Percentiles rank a stretch among this genome's conserved stretches.
These are phyloP conservation scores for Podaxis carcinomalis DNA, from an alignment of 768 basidiomycete species.

Conservation along the genomic window DNA sequence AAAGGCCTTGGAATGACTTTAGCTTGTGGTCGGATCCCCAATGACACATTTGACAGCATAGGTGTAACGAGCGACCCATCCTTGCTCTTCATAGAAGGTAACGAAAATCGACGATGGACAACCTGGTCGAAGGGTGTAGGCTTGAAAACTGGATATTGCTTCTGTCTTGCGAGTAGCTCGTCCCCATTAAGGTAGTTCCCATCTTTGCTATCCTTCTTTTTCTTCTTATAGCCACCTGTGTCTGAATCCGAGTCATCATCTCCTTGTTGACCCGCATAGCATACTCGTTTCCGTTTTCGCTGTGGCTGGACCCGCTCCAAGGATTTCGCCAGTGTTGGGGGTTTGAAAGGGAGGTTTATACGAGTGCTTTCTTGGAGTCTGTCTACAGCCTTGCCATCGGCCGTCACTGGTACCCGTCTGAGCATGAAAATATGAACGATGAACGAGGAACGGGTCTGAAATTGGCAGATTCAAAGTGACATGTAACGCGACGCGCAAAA, in stretches of 20 bases:
- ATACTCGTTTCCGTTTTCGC: conserved; percentile 85
- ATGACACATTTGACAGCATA: conserved; percentile 60
- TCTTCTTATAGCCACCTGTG: conserved; percentile 53
- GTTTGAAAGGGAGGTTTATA: conserved; percentile 78
- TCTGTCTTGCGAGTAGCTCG: conserved; percentile 57
- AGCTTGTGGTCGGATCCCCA: conserved; percentile 81
- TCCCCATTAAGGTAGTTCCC: conserved; percentile 56
- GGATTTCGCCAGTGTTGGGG: conserved; percentile 46
- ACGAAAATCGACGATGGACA: conserved; percentile 61
- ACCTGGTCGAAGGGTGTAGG: conserved; percentile 71
- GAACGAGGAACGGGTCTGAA: not conserved
- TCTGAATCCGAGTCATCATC: conserved; percentile 56
- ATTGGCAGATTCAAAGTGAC: not conserved
- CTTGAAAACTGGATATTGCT: conserved; percentile 74
- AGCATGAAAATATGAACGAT: conserved; percentile 44
- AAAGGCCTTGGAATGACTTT: conserved; percentile 85
- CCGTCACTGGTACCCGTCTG: conserved; percentile 61
- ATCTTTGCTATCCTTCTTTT: conserved; percentile 53
- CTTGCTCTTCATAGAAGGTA: conserved; percentile 76
- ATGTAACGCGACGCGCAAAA: conserved; percentile 12
- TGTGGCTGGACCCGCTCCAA: conserved; percentile 56
- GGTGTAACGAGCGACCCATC: conserved; percentile 59
- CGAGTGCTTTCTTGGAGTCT: conserved; percentile 68
- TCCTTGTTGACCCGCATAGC: conserved; percentile 68
- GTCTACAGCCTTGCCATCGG: conserved; percentile 65